A percentile compares a stretch with the other conserved stretches of the same genome.
These are phyloP conservation scores for Letharia columbiana DNA, from an alignment of 495 filamentous ascomycete genomes.

Conservation along the genomic window DNA sequence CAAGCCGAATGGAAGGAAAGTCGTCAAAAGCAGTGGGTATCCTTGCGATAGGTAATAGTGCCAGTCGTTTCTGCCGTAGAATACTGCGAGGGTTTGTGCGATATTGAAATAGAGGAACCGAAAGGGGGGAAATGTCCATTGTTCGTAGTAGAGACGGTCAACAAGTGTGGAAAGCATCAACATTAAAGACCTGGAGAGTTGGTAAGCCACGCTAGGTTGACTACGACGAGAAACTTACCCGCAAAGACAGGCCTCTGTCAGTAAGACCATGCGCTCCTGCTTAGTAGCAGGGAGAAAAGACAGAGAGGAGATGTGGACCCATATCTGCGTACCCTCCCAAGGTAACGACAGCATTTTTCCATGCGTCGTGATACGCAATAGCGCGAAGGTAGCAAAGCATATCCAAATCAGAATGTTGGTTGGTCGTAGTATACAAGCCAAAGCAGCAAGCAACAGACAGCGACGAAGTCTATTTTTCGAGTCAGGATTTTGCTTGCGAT, in stretches of 20 bases:
- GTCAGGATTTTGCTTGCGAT: constrained; percentile 16
- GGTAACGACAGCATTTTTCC: constrained; percentile 23
- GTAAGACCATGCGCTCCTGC: constrained; percentile 44
- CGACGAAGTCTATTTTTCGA: constrained; percentile 43
- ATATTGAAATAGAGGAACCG: constrained; percentile 91
- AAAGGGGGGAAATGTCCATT: constrained; percentile 85
- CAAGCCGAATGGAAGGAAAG: constrained; percentile 66
- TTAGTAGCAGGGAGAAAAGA: constrained; percentile 36
- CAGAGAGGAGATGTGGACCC: constrained; percentile 35
- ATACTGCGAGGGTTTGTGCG: constrained; percentile 71
- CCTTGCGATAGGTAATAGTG: constrained; percentile 93
- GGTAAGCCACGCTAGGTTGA: constrained; percentile 2
- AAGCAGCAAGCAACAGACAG: constrained; percentile 65
- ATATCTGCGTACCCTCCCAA: constrained; percentile 23
- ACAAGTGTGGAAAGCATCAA: constrained; percentile 55
- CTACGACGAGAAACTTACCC: constrained; percentile 41
- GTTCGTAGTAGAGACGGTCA: constrained; percentile 75
- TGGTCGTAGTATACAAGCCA: constrained; percentile 80
- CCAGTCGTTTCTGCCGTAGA: constrained; percentile 86
- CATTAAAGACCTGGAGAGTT: constrained; percentile 38
- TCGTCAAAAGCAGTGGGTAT: constrained; percentile 77
- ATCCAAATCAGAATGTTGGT: constrained; percentile 88
- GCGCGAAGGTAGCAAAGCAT: constrained; percentile 41
- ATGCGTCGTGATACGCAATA: constrained; percentile 30
- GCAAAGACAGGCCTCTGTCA: constrained; percentile 56